Evolutionary conservation across 2,329 filamentous ascomycete species (phyloP).

Genomic region (Keithomyces neogunnii): DNA sequence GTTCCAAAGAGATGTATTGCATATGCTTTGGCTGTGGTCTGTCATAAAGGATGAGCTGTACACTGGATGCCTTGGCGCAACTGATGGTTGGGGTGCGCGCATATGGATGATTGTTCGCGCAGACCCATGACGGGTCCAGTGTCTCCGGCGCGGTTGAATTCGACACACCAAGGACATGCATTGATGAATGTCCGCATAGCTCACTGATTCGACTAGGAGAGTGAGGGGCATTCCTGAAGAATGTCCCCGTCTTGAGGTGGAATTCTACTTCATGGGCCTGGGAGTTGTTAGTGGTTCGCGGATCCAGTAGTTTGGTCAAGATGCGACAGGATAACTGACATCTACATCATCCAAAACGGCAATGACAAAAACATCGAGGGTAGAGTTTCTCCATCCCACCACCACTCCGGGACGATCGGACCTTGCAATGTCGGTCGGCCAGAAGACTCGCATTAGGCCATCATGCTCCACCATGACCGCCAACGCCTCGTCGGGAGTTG

Average conservation of each 20-base stretch:
- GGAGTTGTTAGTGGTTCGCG: neutral
- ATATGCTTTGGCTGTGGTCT: slow-evolving; percentile 77
- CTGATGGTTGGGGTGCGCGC: slow-evolving; percentile 60
- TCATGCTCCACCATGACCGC: slow-evolving; percentile 62
- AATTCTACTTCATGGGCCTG: slow-evolving; percentile 76
- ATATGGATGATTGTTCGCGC: slow-evolving; percentile 45
- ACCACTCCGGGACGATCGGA: slow-evolving; percentile 73
- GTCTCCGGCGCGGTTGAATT: slow-evolving; percentile 51
- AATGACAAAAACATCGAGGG: slow-evolving; percentile 82
- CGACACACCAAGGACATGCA: slow-evolving; percentile 79
- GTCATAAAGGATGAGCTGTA: slow-evolving; percentile 86
- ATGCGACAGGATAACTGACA: slow-evolving; percentile 38
- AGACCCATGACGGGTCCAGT: slow-evolving; percentile 60
- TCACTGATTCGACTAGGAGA: slow-evolving; percentile 73
- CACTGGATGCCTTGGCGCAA: slow-evolving; percentile 61
- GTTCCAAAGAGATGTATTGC: slow-evolving; percentile 91
- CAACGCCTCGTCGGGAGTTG: slow-evolving; percentile 18
- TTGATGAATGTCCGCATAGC: slow-evolving; percentile 70
- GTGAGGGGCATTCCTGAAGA: slow-evolving; percentile 76
- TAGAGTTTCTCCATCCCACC: slow-evolving; percentile 92
- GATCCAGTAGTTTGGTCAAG: neutral
- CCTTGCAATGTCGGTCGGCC: slow-evolving; percentile 77
- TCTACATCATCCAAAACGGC: slow-evolving; percentile 86
- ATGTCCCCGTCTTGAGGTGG: slow-evolving; percentile 72
- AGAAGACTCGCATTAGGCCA: slow-evolving; percentile 97